Base-by-base conservation (phyloP, 768 basidiomycete genomes). In the Hygrocybe punicea region DNA sequence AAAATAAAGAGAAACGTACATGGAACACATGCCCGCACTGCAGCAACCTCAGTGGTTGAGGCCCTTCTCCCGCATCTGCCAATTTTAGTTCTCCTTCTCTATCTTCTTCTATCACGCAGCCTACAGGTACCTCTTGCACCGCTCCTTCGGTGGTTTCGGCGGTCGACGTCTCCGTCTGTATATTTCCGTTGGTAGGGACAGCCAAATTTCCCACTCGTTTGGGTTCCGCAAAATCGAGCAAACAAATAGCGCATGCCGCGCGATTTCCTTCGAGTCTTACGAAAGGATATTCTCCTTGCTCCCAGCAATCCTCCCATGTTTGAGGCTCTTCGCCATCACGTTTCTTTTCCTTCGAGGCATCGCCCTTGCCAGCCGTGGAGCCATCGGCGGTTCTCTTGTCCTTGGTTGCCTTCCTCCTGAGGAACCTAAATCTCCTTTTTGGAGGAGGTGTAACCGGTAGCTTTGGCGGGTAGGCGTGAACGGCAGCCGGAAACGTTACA, bases 11-110 rank as follows among this genome's bases (percentile, higher is more conserved):
- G 19, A 33, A 3, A 76, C 89, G 70, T 60, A 93, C 92, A 73
- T 96, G 93, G 72, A 93, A 96, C 47, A 89, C 89, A 76, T 96
- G 93, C 2, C 87, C 87, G 62, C 93, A 96, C 2, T 76, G 77
- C 51, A 94, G 70, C 37, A 91, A 69, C 65, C 93, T 76, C 61
- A 96, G 70, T 5, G 90, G 90, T 58, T 91, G 87, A 1, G 86
- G 78, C 0, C 87, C 88, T 56, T 86, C 83, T 8, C 89, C 88
- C 2, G 87, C 87, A 67, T 91, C 89, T 60, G 80, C 74, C 50
- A 91, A 76, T 59, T 75, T 81, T 57, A 85, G 70, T 7, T 76
- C 62, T 25, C 72, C 66, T n/a, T 71, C 69, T 60, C 70, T 67
- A 13, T 75, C 74, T 58, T 76, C 80, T 58, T 77, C 75, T 11